Evolutionary conservation across 2,329 filamentous ascomycete genomes (phyloP).

Genomic region (Pyrenophora teres): DNA sequence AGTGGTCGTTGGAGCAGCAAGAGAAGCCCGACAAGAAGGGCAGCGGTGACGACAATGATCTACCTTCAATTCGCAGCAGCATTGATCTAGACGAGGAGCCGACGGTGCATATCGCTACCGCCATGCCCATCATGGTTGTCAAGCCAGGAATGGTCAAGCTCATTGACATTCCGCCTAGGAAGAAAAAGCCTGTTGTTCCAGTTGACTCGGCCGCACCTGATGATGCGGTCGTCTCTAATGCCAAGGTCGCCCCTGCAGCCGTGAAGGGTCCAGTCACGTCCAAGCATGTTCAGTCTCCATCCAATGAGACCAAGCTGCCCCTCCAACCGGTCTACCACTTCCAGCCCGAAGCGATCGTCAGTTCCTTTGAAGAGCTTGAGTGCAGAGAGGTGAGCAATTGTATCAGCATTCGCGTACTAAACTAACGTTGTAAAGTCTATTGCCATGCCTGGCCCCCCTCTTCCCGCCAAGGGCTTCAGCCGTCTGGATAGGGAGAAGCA

Average conservation of each 20-base stretch:
- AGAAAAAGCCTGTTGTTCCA: conserved; percentile 3
- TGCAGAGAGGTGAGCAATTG: conserved; percentile 6
- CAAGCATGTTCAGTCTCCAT: not conserved
- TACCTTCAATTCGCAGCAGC: conserved; percentile 19
- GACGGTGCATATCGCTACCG: conserved; percentile 17
- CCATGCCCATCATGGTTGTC: conserved; percentile 16
- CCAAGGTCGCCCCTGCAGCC: no score
- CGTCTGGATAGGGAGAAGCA: conserved; percentile 12
- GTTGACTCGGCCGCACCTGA: not conserved
- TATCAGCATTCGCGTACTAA: not conserved
- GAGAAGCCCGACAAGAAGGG: not conserved
- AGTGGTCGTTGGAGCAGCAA: not conserved
- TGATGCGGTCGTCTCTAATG: no score
- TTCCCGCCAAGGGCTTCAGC: not conserved
- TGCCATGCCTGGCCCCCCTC: not conserved
- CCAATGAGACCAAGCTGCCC: not conserved
- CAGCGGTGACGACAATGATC: conserved; percentile 15
- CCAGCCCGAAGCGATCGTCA: conserved; percentile 4
- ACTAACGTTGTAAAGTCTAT: conserved; percentile 5
- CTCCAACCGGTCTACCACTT: conserved; percentile 1
- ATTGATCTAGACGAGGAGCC: conserved; percentile 30
- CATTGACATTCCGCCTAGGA: conserved; percentile 25
- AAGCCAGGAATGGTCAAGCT: conserved; percentile 27
- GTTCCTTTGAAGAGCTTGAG: conserved; percentile 3
- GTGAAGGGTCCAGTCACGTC: not conserved